These are phyloP conservation scores for Cladosporium halotolerans DNA, from an alignment of 2,329 filamentous ascomycete species.

Conservation along the genomic window DNA sequence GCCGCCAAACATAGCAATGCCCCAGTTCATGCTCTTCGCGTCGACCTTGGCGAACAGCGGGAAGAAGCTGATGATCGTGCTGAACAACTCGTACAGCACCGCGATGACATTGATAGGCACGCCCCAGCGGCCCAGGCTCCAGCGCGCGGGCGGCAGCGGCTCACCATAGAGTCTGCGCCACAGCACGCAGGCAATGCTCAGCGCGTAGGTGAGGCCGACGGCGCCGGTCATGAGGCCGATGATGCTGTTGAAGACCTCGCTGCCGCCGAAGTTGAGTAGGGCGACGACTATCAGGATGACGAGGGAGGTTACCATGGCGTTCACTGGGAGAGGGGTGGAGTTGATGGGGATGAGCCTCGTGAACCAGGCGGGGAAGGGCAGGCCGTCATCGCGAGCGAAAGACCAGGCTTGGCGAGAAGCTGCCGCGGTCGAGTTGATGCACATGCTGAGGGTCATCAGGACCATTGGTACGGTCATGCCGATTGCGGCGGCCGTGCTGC, in stretches of 20 bases:
- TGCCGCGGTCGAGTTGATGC: slow-evolving; percentile 34
- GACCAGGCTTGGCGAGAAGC: slow-evolving; percentile 38
- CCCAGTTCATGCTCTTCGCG: slow-evolving; percentile 24
- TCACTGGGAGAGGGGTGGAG: slow-evolving; percentile 23
- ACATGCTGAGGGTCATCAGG: slow-evolving; percentile 35
- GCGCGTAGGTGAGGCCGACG: slow-evolving; percentile 30
- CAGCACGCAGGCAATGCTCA: slow-evolving; percentile 23
- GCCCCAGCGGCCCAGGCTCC: slow-evolving; percentile 18
- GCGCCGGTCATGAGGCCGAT: slow-evolving; percentile 34
- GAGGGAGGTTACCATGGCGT: slow-evolving; percentile 22
- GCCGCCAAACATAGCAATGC: slow-evolving; percentile 18
- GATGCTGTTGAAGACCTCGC: slow-evolving; percentile 38
- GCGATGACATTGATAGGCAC: slow-evolving; percentile 21
- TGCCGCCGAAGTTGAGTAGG: slow-evolving; percentile 31
- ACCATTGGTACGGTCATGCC: slow-evolving; percentile 32
- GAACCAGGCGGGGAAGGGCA: slow-evolving; percentile 31
- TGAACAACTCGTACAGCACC: slow-evolving; percentile 17
- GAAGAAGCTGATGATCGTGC: slow-evolving; percentile 24
- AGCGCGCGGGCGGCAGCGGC: slow-evolving; percentile 20
- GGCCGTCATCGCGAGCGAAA: slow-evolving; percentile 39
- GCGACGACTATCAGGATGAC: slow-evolving; percentile 23
- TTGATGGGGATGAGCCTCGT: slow-evolving; percentile 21
- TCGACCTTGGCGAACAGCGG: slow-evolving; percentile 20
- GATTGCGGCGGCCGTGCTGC: slow-evolving; percentile 30
- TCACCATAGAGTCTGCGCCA: slow-evolving; percentile 22